phyloP scores from a whole-genome alignment of 495 filamentous ascomycete species.

The Xylaria castorea region DNA sequence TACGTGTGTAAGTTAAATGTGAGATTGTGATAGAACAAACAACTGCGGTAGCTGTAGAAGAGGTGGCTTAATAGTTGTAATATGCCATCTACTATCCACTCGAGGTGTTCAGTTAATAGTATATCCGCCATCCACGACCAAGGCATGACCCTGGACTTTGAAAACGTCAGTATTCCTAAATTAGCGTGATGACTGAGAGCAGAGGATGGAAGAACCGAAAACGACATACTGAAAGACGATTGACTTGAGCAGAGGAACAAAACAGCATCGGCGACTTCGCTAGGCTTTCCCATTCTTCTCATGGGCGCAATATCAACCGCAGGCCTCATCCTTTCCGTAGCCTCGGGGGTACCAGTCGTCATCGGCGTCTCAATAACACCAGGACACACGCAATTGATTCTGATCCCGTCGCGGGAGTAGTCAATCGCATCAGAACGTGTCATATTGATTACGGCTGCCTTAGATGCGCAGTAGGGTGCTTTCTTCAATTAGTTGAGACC shows the following conservation, averaged over 20 bases:
- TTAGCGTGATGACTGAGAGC: neutral
- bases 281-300: constrained; percentile 56
- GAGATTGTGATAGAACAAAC: neutral
- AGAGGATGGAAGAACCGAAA: neutral
- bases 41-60: neutral
- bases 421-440: constrained; percentile 58
- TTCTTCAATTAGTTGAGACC: neutral
- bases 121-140: constrained; percentile 64
- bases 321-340: constrained; percentile 42
- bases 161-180: neutral
- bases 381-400: constrained; percentile 62
- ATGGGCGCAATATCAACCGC: constrained; percentile 58
- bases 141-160: constrained; percentile 53
- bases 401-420: constrained; percentile 54
- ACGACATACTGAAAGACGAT: constrained; percentile 49
- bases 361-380: constrained; percentile 60
- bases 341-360: constrained; percentile 47
- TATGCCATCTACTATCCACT: neutral
- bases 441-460: constrained; percentile 46
- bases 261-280: constrained; percentile 59
- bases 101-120: constrained; percentile 38
- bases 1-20: constrained; percentile 52
- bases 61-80: neutral
- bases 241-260: constrained; percentile 56
- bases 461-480: constrained; percentile 42